Conservation (phyloP, 768 basidiomycete species). For the Lactifluus echinatus region DNA sequence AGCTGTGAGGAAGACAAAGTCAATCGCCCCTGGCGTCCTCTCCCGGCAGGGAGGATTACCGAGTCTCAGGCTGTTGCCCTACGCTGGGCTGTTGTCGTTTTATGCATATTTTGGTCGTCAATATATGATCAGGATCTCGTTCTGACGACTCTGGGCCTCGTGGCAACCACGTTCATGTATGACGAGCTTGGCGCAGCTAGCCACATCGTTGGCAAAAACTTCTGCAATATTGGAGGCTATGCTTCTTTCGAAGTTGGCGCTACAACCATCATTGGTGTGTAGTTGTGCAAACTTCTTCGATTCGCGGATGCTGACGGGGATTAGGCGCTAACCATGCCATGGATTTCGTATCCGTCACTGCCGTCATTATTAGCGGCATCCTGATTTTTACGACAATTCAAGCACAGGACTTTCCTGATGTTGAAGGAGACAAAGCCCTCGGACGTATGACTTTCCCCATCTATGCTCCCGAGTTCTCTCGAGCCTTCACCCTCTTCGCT, state of each 20-base stretch:
- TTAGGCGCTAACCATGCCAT: conserved; percentile 12
- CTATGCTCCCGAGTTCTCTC: conserved; percentile 20
- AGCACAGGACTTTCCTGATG: conserved; percentile 24
- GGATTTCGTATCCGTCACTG: conserved; percentile 19
- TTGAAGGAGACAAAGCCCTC: conserved; percentile 21
- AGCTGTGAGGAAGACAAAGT: conserved; percentile 22
- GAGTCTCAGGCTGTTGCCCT: conserved; percentile 17
- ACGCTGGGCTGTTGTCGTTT: conserved; percentile 19
- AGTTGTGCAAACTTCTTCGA: conserved; percentile 2
- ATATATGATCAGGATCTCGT: conserved; percentile 15
- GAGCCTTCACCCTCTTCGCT: conserved; percentile 20
- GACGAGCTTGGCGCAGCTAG: conserved; percentile 16
- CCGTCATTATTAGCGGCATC: conserved; percentile 20
- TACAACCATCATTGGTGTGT: conserved; percentile 17
- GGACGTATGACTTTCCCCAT: conserved; percentile 24
- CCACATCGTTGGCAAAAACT: conserved; percentile 20
- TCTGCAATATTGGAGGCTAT: conserved; percentile 22
- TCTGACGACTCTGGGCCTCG: conserved; percentile 18
- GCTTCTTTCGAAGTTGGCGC: conserved; percentile 22
- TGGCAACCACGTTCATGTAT: conserved; percentile 21
- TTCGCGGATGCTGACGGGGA: conserved; percentile 12
- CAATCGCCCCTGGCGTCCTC: conserved; percentile 25
- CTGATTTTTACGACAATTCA: conserved; percentile 24
- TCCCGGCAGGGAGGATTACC: conserved; percentile 23
- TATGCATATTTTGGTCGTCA: conserved; percentile 18